Conservation (phyloP, 2,329 filamentous ascomycete genomes). For the Nothopassalora personata region DNA sequence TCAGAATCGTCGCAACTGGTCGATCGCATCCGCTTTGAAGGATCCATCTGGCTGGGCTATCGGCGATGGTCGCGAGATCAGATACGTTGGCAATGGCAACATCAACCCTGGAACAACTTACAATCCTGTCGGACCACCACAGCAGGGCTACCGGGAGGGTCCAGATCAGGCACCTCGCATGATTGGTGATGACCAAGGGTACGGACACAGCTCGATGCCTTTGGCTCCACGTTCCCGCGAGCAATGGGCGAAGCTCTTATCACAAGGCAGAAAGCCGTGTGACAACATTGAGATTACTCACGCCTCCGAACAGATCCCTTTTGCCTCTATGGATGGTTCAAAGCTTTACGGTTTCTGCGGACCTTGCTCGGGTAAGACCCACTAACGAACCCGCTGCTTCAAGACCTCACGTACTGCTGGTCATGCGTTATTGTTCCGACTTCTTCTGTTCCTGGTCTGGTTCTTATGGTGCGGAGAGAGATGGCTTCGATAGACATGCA, state of each 20-base stretch:
- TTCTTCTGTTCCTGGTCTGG: not conserved
- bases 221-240: constrained; percentile 22
- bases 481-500: not conserved
- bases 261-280: constrained; percentile 17
- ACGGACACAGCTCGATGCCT: constrained; percentile 16
- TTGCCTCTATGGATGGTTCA: not conserved
- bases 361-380: not conserved
- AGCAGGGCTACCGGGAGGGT: constrained; percentile 1
- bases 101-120: constrained; percentile 28
- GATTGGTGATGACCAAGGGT: constrained; percentile 11
- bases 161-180: constrained; percentile 14
- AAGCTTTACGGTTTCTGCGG: not conserved
- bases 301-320: constrained; percentile 20
- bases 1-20: constrained; percentile 12
- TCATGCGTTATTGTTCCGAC: not conserved
- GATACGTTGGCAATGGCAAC: constrained; percentile 30
- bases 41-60: constrained; percentile 31
- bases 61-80: constrained; percentile 34
- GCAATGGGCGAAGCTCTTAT: constrained; percentile 25
- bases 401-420: not conserved
- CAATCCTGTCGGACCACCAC: constrained; percentile 20
- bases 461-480: not conserved
- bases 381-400: not conserved
- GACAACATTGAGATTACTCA: constrained; percentile 18
- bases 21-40: constrained; percentile 16